Conservation (phyloP, 106 monocot genomes). For the Gastrodia elata region DNA sequence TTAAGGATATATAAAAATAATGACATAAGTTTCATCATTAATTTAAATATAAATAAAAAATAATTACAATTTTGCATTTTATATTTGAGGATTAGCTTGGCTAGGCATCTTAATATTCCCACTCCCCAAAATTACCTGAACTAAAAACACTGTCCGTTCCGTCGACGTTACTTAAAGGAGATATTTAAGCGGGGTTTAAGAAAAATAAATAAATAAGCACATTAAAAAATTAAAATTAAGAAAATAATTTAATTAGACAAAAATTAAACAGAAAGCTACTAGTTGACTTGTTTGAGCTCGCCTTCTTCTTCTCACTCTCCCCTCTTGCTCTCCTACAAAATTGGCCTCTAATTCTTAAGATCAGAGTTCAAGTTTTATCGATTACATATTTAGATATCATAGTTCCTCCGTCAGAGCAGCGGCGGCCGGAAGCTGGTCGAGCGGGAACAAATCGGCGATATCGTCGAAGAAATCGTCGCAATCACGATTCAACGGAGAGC, state of each 20-base stretch:
- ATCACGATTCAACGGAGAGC: constrained; percentile 1
- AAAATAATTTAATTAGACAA: neutral
- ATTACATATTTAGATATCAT: neutral
- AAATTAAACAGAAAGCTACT: neutral
- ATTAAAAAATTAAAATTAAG: neutral
- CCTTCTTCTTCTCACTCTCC: too few relatives aligned
- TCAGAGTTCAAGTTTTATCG: neutral
- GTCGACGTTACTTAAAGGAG: neutral
- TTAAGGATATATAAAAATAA: too few relatives aligned
- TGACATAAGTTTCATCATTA: too few relatives aligned
- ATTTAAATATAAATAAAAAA: too few relatives aligned
- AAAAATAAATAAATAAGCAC: neutral
- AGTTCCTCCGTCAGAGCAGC: neutral
- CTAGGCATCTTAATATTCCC: too few relatives aligned
- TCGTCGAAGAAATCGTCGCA: constrained; percentile 29
- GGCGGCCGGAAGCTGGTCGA: constrained; percentile 7
- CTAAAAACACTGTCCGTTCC: neutral
- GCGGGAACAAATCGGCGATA: constrained; percentile 43
- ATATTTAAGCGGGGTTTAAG: neutral
- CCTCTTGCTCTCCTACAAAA: neutral
- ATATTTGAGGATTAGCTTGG: too few relatives aligned
- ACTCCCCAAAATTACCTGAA: too few relatives aligned
- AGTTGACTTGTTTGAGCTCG: neutral
- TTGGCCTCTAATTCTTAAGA: neutral
- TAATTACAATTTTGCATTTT: too few relatives aligned